These are phyloP conservation scores for Fusarium sp. DNA, from an alignment of 2,329 filamentous ascomycete genomes.

Conservation along the genomic window DNA sequence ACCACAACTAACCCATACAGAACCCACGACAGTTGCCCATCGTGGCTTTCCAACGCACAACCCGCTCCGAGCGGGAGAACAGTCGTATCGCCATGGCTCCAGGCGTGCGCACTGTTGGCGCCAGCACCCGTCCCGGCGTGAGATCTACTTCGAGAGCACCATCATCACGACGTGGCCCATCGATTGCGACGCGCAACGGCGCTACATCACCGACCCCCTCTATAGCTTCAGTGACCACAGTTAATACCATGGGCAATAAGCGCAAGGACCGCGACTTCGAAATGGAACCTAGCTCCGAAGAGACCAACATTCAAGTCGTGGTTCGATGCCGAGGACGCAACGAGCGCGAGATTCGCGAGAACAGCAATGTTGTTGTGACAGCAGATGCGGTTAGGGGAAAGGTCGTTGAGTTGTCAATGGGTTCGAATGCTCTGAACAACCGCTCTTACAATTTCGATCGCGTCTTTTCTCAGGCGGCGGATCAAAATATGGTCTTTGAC, in stretches of 20 bases:
- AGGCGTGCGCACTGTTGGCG: constrained; percentile 46
- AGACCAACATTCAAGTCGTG: constrained; percentile 98
- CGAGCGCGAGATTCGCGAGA: constrained; percentile 92
- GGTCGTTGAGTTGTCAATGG: constrained; percentile 89
- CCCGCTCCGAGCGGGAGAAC: constrained; percentile 56
- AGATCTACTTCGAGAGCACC: constrained; percentile 46
- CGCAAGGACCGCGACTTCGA: constrained; percentile 91
- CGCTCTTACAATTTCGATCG: constrained; percentile 98
- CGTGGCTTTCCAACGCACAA: constrained; percentile 55
- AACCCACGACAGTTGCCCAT: constrained; percentile 42
- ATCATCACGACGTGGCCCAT: constrained; percentile 45
- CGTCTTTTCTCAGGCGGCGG: constrained; percentile 94
- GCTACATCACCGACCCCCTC: constrained; percentile 80
- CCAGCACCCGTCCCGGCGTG: constrained; percentile 43
- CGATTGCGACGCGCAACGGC: constrained; percentile 50
- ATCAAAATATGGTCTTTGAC: constrained; percentile 94
- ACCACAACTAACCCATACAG: constrained; percentile 17
- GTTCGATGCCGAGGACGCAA: constrained; percentile 94
- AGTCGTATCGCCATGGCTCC: constrained; percentile 54
- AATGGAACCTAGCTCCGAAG: constrained; percentile 72
- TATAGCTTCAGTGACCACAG: constrained; percentile 70
- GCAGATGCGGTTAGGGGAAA: constrained; percentile 92
- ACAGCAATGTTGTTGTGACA: constrained; percentile 90
- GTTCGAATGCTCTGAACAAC: constrained; percentile 90
- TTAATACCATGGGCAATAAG: constrained; percentile 75